These are phyloP conservation scores for Phytophthora europaea DNA, from an alignment of 352 stramenopile species.

Conservation along the genomic window DNA sequence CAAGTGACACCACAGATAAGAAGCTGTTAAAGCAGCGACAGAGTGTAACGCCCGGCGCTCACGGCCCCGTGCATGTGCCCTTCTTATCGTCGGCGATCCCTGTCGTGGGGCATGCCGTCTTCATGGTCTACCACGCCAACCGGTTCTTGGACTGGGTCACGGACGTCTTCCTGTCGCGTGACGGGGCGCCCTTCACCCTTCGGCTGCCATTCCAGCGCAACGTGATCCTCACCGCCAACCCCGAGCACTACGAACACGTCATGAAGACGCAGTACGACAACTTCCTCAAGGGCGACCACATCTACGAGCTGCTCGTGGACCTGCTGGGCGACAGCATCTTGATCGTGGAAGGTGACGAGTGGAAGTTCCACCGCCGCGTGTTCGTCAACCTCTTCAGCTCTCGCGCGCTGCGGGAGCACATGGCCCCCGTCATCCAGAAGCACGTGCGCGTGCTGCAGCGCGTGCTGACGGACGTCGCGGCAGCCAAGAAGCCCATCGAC, in stretches of 20 bases:
- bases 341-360: constrained; percentile 64
- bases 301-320: constrained; percentile 54
- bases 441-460: constrained; percentile 48
- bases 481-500: constrained; percentile 21
- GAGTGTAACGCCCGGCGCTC: constrained; percentile 32
- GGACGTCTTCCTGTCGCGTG: constrained; percentile 29
- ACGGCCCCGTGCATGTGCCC: constrained; percentile 17
- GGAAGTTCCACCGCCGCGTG: constrained; percentile 79
- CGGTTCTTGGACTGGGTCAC: constrained; percentile 47
- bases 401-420: constrained; percentile 53
- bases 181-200: constrained; percentile 33
- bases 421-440: constrained; percentile 55
- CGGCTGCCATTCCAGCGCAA: constrained; percentile 36
- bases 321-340: constrained; percentile 85
- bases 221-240: constrained; percentile 42
- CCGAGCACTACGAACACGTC: constrained; percentile 60
- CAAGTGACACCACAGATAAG: constrained; percentile 30
- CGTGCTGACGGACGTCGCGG: constrained; percentile 15
- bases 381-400: constrained; percentile 91
- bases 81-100: constrained; percentile 45
- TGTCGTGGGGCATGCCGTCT: constrained; percentile 41
- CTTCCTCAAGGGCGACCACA: constrained; percentile 74
- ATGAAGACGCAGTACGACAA: constrained; percentile 75
- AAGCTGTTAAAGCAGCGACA: constrained; percentile 33
- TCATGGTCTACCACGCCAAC: constrained; percentile 34